These are phyloP conservation scores for Aspergillus novofumigatus DNA, from an alignment of 2,329 filamentous ascomycete species.

Conservation along the genomic window DNA sequence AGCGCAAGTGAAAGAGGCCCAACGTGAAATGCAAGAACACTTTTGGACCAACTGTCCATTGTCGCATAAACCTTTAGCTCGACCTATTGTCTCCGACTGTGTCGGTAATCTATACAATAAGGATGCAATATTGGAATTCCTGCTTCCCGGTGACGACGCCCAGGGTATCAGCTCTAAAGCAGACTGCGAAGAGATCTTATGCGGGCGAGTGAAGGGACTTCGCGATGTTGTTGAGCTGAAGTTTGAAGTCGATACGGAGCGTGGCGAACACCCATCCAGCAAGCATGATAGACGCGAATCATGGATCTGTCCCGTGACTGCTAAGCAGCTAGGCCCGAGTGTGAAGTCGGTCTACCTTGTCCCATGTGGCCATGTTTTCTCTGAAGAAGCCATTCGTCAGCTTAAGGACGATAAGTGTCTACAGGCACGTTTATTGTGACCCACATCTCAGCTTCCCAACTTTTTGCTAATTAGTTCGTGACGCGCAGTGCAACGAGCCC, in stretches of 20 bases:
- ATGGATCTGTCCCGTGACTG: conserved; percentile 82
- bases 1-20: conserved; percentile 82
- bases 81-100: conserved; percentile 78
- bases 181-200: conserved; percentile 59
- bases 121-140: conserved; percentile 72
- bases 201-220: conserved; percentile 67
- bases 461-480: not conserved
- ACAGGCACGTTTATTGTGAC: conserved; percentile 37
- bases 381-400: conserved; percentile 78
- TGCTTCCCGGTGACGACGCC: conserved; percentile 54
- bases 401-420: conserved; percentile 62
- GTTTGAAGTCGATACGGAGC: conserved; percentile 56
- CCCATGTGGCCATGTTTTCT: conserved; percentile 92
- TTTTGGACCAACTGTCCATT: conserved; percentile 84
- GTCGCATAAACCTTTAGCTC: conserved; percentile 69
- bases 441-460: not conserved
- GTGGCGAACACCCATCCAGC: conserved; percentile 36
- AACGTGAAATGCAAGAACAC: conserved; percentile 78
- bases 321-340: conserved; percentile 75
- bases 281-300: conserved; percentile 47
- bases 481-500: conserved; percentile 62
- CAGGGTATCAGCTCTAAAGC: conserved; percentile 51
- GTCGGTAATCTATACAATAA: conserved; percentile 90
- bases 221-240: conserved; percentile 85
- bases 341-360: conserved; percentile 84